A percentile compares a stretch with the other conserved stretches of the same genome.
Conservation (phyloP, 768 basidiomycete species). For the Boletus pseudopeckii region DNA sequence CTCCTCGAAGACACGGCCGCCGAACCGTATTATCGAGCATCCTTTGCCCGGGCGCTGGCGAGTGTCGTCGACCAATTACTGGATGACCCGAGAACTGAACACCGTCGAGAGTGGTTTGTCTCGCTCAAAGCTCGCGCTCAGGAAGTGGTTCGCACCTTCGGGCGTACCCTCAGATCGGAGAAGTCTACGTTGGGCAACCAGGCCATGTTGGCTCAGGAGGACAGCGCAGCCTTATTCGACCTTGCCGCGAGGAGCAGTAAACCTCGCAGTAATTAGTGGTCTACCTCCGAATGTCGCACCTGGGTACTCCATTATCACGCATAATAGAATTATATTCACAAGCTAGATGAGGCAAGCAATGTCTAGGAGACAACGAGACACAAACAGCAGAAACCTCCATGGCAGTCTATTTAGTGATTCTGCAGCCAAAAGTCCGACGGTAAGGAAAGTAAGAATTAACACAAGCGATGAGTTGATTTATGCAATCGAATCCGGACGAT, state of each 20-base stretch:
- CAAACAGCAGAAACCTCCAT: slow-evolving; percentile 9
- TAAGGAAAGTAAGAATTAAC: neutral
- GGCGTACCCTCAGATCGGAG: slow-evolving; percentile 15
- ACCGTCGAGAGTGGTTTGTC: slow-evolving; percentile 17
- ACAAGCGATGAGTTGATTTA: slow-evolving; percentile 18
- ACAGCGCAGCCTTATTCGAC: slow-evolving; percentile 28
- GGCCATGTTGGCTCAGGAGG: slow-evolving; percentile 23
- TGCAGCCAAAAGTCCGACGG: slow-evolving; percentile 4
- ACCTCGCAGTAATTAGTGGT: slow-evolving; percentile 20
- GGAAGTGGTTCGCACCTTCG: slow-evolving; percentile 11
- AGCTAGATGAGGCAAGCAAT: slow-evolving; percentile 10
- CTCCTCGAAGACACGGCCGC: slow-evolving; percentile 30
- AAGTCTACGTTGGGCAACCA: slow-evolving; percentile 26
- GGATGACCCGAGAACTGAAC: slow-evolving; percentile 16
- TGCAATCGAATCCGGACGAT: slow-evolving; percentile 43
- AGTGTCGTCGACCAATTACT: slow-evolving; percentile 39
- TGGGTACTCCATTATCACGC: neutral
- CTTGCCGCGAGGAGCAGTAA: slow-evolving; percentile 29
- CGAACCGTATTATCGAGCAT: slow-evolving; percentile 40
- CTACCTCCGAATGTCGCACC: slow-evolving; percentile 2
- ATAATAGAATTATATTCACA: neutral
- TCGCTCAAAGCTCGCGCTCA: slow-evolving; percentile 20
- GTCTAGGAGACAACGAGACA: neutral
- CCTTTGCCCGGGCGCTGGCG: slow-evolving; percentile 45
- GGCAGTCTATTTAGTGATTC: neutral